Percentiles rank a stretch among this genome's conserved stretches.
These are phyloP conservation scores for Fagopyrum tataricum DNA, from an alignment of 148 eudicot species.

Conservation along the genomic window DNA sequence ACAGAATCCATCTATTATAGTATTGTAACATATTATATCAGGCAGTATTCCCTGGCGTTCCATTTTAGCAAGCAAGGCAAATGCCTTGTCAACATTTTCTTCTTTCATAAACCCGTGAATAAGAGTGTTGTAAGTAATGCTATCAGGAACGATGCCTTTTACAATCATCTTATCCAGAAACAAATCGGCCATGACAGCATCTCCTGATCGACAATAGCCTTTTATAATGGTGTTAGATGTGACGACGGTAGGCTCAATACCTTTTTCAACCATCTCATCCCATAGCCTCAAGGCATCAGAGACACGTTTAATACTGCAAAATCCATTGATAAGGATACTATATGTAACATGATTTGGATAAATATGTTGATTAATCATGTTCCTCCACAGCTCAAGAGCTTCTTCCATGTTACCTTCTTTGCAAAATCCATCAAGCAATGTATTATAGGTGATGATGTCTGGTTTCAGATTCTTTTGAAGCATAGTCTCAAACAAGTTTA, in stretches of 20 bases:
- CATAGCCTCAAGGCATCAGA: slow-evolving; percentile 54
- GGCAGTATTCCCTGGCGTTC: slow-evolving; percentile 53
- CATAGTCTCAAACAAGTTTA: slow-evolving; percentile 49
- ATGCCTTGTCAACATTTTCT: slow-evolving; percentile 55
- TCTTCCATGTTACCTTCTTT: slow-evolving; percentile 60
- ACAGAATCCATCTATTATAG: slow-evolving; percentile 60
- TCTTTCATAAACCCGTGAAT: slow-evolving; percentile 61
- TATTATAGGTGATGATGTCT: slow-evolving; percentile 68
- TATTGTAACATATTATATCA: slow-evolving; percentile 60
- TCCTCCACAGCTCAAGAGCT: slow-evolving; percentile 41
- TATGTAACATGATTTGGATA: slow-evolving; percentile 57
- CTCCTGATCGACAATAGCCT: slow-evolving; percentile 61
- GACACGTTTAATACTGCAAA: slow-evolving; percentile 37
- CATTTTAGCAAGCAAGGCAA: slow-evolving; percentile 55
- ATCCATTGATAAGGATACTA: slow-evolving; percentile 59
- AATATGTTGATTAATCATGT: slow-evolving; percentile 43
- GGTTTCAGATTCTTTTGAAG: slow-evolving; percentile 61
- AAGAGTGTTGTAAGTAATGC: slow-evolving; percentile 62
- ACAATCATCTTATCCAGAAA: slow-evolving; percentile 38
- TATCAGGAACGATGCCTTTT: slow-evolving; percentile 46
- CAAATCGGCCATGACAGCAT: slow-evolving; percentile 35
- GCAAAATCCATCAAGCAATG: slow-evolving; percentile 73
- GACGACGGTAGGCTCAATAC: slow-evolving; percentile 52
- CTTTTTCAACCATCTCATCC: slow-evolving; percentile 75
- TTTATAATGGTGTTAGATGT: slow-evolving; percentile 65